These are phyloP conservation scores for Termitomyces sp. DNA, from an alignment of 768 basidiomycete species.

Conservation along the genomic window DNA sequence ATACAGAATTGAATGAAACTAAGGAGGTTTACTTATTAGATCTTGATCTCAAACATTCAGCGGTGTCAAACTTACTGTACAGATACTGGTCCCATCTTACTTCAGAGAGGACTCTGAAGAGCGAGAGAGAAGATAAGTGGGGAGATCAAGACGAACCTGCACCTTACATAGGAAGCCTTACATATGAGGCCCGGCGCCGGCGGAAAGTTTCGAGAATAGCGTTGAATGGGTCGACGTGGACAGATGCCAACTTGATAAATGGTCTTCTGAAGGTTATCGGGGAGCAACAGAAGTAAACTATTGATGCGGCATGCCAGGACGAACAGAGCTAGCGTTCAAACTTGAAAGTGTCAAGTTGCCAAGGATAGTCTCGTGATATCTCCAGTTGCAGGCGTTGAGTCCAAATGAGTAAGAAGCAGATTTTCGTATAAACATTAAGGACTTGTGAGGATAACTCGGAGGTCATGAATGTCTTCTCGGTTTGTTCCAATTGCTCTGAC, in stretches of 20 bases:
- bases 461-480: background rate
- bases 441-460: background rate
- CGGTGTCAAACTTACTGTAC: background rate
- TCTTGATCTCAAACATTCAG: background rate
- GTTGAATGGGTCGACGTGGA: background rate
- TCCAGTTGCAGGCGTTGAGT: background rate
- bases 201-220: background rate
- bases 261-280: background rate
- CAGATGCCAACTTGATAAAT: background rate
- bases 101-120: background rate
- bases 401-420: no score
- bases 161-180: background rate
- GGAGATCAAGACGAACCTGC: background rate
- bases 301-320: background rate
- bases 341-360: background rate
- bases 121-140: background rate
- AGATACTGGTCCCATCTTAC: background rate
- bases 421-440: background rate
- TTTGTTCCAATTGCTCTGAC: background rate
- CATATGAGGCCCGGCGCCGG: no score
- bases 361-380: background rate
- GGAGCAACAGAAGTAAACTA: background rate
- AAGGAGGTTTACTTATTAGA: background rate
- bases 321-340: background rate
- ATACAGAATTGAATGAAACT: constrained; percentile 16